These are phyloP conservation scores for Phyllostachys edulis DNA, from an alignment of 176 grass and related monocot genomes.

Conservation along the genomic window DNA sequence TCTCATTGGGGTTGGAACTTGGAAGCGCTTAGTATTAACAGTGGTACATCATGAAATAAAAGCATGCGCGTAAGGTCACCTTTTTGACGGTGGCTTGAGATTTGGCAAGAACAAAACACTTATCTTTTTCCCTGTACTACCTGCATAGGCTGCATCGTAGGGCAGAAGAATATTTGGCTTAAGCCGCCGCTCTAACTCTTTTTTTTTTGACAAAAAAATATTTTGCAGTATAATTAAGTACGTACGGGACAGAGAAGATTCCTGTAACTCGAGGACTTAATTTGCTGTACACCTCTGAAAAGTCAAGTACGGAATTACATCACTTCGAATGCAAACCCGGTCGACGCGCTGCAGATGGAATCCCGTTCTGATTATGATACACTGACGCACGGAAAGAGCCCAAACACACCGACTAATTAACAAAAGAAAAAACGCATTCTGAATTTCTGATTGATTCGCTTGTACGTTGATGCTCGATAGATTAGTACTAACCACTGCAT, in stretches of 20 bases:
- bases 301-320: not conserved
- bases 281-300: not conserved
- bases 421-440: too few relatives aligned
- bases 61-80: not conserved
- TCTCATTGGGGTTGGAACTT: too few relatives aligned
- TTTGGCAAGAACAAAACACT: not conserved
- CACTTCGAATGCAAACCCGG: not conserved
- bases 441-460: not conserved
- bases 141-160: not conserved
- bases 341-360: not conserved
- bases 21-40: too few relatives aligned
- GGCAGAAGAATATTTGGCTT: not conserved
- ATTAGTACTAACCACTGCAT: not conserved
- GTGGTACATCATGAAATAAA: not conserved
- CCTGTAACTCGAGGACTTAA: not conserved
- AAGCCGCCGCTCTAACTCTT: too few relatives aligned
- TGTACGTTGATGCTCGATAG: not conserved
- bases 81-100: not conserved
- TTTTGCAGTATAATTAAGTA: not conserved
- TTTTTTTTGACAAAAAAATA: too few relatives aligned
- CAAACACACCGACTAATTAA: not conserved
- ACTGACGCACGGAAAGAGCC: not conserved
- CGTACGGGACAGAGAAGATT: not conserved
- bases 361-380: not conserved
- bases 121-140: too few relatives aligned